phyloP scores from a whole-genome alignment of 495 filamentous ascomycete genomes.

The Penicillium fimorum region DNA sequence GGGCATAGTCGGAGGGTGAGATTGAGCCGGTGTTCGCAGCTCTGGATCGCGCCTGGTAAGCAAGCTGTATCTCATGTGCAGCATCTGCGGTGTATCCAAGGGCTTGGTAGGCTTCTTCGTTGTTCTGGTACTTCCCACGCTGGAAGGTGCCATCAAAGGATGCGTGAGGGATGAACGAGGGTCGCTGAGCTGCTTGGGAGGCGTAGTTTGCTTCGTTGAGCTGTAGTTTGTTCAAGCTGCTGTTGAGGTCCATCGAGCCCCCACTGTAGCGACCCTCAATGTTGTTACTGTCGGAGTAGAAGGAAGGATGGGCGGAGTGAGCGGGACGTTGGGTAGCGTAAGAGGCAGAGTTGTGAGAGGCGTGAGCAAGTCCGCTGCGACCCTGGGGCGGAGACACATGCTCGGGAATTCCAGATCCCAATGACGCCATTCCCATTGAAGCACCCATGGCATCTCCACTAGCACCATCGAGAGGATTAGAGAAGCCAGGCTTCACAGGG shows the following conservation, averaged over 20 bases:
- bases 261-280: slow-evolving; percentile 33
- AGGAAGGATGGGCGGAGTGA: slow-evolving; percentile 40
- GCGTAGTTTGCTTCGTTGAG: slow-evolving; percentile 32
- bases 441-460: slow-evolving; percentile 31
- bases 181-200: slow-evolving; percentile 27
- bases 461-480: slow-evolving; percentile 29
- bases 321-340: slow-evolving; percentile 32
- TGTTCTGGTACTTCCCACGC: slow-evolving; percentile 33
- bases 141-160: slow-evolving; percentile 36
- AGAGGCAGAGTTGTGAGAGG: slow-evolving; percentile 42
- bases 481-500: slow-evolving; percentile 31
- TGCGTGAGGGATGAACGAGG: slow-evolving; percentile 29
- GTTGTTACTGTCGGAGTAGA: slow-evolving; percentile 41
- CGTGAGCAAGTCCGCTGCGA: slow-evolving; percentile 36
- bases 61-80: slow-evolving; percentile 34
- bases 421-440: slow-evolving; percentile 29
- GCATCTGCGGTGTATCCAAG: slow-evolving; percentile 27
- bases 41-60: slow-evolving; percentile 30
- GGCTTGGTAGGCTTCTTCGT: slow-evolving; percentile 33
- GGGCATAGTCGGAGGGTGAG: slow-evolving; percentile 56
- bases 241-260: slow-evolving; percentile 34
- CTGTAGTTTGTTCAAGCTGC: slow-evolving; percentile 36
- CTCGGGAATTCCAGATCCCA: slow-evolving; percentile 33
- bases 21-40: slow-evolving; percentile 36
- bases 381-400: slow-evolving; percentile 28